A percentile compares a stretch with the other conserved stretches of the same genome.
Evolutionary conservation across 1,284 basidiomycete genomes (phyloP).

Genomic region (Microbotryum intermedium): DNA sequence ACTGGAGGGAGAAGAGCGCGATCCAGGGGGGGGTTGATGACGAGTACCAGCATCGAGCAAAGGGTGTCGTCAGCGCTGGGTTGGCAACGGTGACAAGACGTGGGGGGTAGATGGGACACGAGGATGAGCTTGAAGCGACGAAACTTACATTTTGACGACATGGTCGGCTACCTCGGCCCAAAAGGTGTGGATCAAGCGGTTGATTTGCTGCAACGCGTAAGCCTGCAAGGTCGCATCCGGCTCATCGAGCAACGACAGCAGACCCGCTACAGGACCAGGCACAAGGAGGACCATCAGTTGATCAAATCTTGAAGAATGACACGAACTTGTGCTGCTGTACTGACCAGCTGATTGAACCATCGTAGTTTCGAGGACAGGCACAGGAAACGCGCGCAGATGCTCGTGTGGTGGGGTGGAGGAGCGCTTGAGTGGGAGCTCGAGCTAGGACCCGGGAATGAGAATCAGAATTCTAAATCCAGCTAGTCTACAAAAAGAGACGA

Average conservation of each 20-base stretch:
- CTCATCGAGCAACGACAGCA: slow-evolving; percentile 77
- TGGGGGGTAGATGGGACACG: not conserved
- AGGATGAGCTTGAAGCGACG: not conserved
- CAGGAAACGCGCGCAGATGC: too few species aligned
- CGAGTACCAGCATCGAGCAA: not conserved
- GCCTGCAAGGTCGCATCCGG: slow-evolving; percentile 77
- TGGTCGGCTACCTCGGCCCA: slow-evolving; percentile 97
- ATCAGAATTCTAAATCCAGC: too few species aligned
- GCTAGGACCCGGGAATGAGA: too few species aligned
- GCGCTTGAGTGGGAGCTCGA: too few species aligned
- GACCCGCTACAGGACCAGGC: slow-evolving; percentile 45
- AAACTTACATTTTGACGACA: slow-evolving; percentile 71
- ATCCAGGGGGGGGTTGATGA: not conserved
- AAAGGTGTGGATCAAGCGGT: slow-evolving; percentile 76
- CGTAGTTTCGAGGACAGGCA: not conserved
- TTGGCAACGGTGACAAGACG: too few species aligned
- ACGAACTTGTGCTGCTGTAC: not conserved
- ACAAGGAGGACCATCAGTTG: not conserved
- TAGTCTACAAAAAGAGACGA: too few species aligned
- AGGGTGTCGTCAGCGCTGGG: slow-evolving; percentile 16
- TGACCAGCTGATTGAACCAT: slow-evolving; percentile 21
- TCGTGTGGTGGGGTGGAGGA: too few species aligned
- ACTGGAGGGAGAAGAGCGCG: slow-evolving; percentile 43
- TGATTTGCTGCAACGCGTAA: slow-evolving; percentile 76
- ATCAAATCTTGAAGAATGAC: too few species aligned